Base-by-base conservation (phyloP, 768 basidiomycete species). In the Rossbeevera mucosa region DNA sequence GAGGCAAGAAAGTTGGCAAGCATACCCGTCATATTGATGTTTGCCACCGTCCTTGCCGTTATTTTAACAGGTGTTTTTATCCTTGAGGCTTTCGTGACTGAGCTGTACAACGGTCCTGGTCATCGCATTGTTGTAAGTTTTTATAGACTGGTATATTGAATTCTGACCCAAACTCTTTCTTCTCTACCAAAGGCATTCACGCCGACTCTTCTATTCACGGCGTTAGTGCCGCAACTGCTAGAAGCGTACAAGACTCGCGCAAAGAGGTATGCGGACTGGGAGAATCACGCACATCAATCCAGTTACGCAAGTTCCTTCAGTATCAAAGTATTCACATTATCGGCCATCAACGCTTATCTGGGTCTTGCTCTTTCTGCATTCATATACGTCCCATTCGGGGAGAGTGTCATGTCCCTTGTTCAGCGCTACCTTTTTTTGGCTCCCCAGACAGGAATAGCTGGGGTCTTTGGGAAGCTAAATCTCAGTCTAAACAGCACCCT, bases 341-440 rank as follows among this genome's bases (percentile, higher is more conserved):
- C 87, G 28, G 84, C 88, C 0, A 80, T 97, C 63, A 92, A 94
- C 18, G 88, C 95, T 0, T 97, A 94, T 66, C 83, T 94, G 47
- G 88, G 89, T 36, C 80, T 99, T n/a, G 84, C 81, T 6, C 81
- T 98, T 14, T 91, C 88, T n/a, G 93, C 94, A 14, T 97, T 94
- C 64, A 81, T 96, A 46, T 99, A 98, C 66, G 90, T 95, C 4
- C 94, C 94, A 0, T 96, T 94, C 57, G 94, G 94, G 25, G 87
- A 87, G 64, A 79, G 80, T 47, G 82, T 92, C 55, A 92, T 94
- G 88, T 72, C 76, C 7, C 64, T 75, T 46, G 72, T 79, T 26
- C 74, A 73, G 30, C 24, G 50, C 5, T 51, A 60, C 50, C 47
- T 72, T 31, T 71, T 67, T 47, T 61, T 59, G 26, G 55, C 53